A percentile compares a stretch with the other conserved stretches of the same genome.
Conservation (phyloP, 2,329 filamentous ascomycete genomes). For the Aspergillus awamori region DNA sequence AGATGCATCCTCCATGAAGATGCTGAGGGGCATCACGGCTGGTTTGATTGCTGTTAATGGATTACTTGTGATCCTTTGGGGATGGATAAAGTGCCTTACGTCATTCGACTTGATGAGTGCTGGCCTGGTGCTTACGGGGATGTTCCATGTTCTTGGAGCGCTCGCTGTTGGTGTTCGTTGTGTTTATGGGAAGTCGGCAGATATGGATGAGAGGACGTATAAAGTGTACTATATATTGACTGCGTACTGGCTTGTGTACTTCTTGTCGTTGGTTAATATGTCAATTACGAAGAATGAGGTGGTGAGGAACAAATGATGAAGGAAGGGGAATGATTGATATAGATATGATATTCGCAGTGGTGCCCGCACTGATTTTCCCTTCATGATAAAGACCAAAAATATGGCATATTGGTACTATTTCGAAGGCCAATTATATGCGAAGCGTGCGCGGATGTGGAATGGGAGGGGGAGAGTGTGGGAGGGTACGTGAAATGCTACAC, state of each 20-base stretch:
- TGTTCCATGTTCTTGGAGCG: not conserved
- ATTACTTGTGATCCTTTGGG: not conserved
- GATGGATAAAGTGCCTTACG: not conserved
- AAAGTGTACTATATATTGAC: not conserved
- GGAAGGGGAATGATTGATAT: not conserved
- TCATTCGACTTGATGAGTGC: not conserved
- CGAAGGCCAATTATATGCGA: too few species aligned
- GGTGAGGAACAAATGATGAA: not conserved
- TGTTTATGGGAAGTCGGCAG: not conserved
- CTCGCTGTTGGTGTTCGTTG: not conserved
- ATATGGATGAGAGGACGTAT: slow-evolving; percentile 3
- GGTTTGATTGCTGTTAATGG: not conserved
- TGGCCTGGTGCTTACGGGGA: not conserved
- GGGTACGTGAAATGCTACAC: too few species aligned
- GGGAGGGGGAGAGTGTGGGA: too few species aligned
- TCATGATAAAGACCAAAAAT: too few species aligned
- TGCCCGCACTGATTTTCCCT: too few species aligned
- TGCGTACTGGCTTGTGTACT: not conserved
- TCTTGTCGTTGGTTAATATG: not conserved
- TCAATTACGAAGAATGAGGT: not conserved
- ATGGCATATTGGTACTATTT: too few species aligned
- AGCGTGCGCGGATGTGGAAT: too few species aligned
- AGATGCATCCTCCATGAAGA: not conserved
- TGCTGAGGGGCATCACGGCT: not conserved
- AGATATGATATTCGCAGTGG: too few species aligned